phyloP scores from a whole-genome alignment of 2,329 filamentous ascomycete genomes.

The Atkinsonella texensis region DNA sequence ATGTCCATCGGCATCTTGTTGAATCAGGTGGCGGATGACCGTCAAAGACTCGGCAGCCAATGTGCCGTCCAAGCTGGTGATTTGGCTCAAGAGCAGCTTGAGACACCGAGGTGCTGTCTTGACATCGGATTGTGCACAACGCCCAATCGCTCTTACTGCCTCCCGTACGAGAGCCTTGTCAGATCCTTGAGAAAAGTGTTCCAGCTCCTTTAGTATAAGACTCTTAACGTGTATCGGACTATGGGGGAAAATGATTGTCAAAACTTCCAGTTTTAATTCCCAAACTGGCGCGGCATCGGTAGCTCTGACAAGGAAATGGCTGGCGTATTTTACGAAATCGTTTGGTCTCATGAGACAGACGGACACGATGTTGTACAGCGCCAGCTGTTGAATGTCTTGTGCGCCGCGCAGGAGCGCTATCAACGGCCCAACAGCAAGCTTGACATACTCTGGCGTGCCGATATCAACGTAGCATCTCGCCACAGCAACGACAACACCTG shows the following conservation, averaged over 20 bases:
- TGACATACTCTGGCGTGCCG: constrained; percentile 65
- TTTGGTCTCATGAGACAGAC: constrained; percentile 66
- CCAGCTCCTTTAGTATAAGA: constrained; percentile 81
- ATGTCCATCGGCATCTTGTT: constrained; percentile 74
- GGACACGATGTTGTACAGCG: constrained; percentile 90
- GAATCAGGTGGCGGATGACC: constrained; percentile 89
- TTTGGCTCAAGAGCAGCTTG: constrained; percentile 70
- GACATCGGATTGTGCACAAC: constrained; percentile 72
- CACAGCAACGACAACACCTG: constrained; percentile 82
- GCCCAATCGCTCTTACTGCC: constrained; percentile 82
- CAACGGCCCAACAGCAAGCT: constrained; percentile 67
- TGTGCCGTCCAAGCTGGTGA: constrained; percentile 76
- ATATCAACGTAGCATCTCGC: constrained; percentile 76
- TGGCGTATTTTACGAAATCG: constrained; percentile 77
- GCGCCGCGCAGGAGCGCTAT: constrained; percentile 75
- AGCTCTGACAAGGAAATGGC: constrained; percentile 77
- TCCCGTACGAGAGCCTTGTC: constrained; percentile 74
- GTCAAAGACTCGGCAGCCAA: constrained; percentile 88
- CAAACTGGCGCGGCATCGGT: constrained; percentile 73
- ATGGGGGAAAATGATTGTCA: constrained; percentile 84
- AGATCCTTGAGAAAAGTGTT: constrained; percentile 71
- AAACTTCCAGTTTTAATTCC: constrained; percentile 81
- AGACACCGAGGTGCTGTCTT: constrained; percentile 68
- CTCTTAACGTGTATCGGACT: constrained; percentile 65
- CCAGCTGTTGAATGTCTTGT: constrained; percentile 78